Evolutionary conservation across 768 basidiomycete species (phyloP), one percentile per base, ranked within the genome.

Genomic region (Leucogyrophana mollusca): DNA sequence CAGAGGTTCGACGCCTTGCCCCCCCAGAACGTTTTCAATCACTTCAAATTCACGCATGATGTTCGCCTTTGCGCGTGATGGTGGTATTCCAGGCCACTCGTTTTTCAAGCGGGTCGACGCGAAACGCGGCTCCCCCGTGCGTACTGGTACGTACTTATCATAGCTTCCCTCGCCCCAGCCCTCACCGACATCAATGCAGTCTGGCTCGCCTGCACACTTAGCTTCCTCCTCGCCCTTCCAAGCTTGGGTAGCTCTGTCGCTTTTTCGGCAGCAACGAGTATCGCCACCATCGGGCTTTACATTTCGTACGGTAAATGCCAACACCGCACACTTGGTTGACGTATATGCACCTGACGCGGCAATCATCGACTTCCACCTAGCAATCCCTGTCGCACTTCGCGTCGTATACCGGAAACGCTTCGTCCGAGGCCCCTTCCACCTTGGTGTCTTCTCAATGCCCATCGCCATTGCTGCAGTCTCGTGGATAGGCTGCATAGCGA

Each of bases 31-130:
- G 0, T 90, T 90, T 67, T 87, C 85, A 0, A 66, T 91, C 40
- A 88, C 87, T 0, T 82, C 82, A 1, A 91, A 90, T 58, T 85
- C 82, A 3, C 74, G 88, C 0, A 90, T 90, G 87, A 87, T 86
- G 83, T 91, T 82, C 58, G 83, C 87, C 0, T 90, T 89, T 56
- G 75, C 85, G 3, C 77, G 88, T 30, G 88, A 91, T 59, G 82
- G 85, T 0, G 86, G 78, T 9, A 73, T 88, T 20, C 86, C 87
- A 0, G 84, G 81, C 10, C 80, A 80, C 50, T 73, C 59, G 27
- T 87, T 82, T 64, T 82, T 88, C 64, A 76, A 77, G 53, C 75
- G 80, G 51, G 86, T 88, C 27, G 78, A 78, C 61, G 45, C 62
- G 9, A 71, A 70, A 40, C 78, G 74, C 69, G 78, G 73, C 57